Conservation (phyloP, 352 stramenopile species). For the Phytophthora podocarpi region DNA sequence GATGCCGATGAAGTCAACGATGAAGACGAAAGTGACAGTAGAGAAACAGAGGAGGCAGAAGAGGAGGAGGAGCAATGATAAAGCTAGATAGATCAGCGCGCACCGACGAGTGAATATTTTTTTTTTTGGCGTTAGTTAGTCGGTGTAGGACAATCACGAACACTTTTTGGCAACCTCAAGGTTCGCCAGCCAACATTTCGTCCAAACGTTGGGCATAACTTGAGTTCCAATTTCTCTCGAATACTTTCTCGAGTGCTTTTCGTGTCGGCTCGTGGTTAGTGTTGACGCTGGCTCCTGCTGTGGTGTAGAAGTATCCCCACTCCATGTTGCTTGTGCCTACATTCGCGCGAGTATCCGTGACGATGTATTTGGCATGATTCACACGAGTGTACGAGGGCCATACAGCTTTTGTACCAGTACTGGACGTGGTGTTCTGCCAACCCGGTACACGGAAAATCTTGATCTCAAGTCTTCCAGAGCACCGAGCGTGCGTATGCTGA, state of each 20-base stretch:
- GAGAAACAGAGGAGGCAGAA: background rate
- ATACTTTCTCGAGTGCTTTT: constrained; percentile 57
- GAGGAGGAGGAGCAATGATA: constrained; percentile 11
- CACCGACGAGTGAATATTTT: constrained; percentile 29
- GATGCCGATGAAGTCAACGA: constrained; percentile 8
- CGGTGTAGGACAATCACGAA: background rate
- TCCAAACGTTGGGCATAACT: constrained; percentile 51
- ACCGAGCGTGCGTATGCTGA: constrained; percentile 38
- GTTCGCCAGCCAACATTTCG: constrained; percentile 3
- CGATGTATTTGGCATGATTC: constrained; percentile 88
- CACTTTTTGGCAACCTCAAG: background rate
- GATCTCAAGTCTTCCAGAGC: constrained; percentile 65
- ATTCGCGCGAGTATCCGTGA: constrained; percentile 79
- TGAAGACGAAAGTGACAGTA: constrained; percentile 1
- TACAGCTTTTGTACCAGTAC: constrained; percentile 19
- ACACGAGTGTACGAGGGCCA: constrained; percentile 81
- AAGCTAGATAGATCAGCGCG: constrained; percentile 6
- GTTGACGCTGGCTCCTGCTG: constrained; percentile 76
- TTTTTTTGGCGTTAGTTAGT: constrained; percentile 14
- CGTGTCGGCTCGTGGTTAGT: constrained; percentile 69
- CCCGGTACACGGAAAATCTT: constrained; percentile 77
- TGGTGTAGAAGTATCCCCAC: constrained; percentile 89
- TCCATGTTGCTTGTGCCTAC: constrained; percentile 90
- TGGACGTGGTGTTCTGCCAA: constrained; percentile 69
- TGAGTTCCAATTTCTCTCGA: constrained; percentile 84